Evolutionary conservation across 371 early-diverging fungal species (phyloP), one percentile per base, ranked within the genome.

Genomic region (Actinomucor elegans): DNA sequence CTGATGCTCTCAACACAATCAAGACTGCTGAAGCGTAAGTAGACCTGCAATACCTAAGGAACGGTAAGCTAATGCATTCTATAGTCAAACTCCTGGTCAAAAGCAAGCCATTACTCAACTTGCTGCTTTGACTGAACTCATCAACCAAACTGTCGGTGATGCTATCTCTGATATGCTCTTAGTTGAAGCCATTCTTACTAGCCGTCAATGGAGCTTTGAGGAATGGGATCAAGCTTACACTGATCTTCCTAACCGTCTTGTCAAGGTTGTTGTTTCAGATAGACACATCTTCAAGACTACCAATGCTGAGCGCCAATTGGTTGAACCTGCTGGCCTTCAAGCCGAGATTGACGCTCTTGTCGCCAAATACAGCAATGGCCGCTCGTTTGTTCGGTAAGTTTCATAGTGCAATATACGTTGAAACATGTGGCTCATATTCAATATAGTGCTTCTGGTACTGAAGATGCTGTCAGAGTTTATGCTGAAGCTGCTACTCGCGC

Each of bases 81-180:
- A 55, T 58, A 87, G 85, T 35, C 67, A 79, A 38, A 88, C 88
- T 26, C 89, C 91, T 35, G 92, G 88, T 27, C 90, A 94, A 68
- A 80, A 77, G 50, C 80, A 81, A 28, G 94, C 97, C 17, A 65
- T 93, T 44, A 77, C 77, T 26, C 85, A 85, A 37, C 85, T 98
- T 44, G 77, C 72, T 47, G 90, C 89, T 8, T 81, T 97, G 52
- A 87, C 90, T 18, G 94, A 97, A 36, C 71, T 98, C 48, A 95
- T 97, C 79, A 99, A 99, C 79, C 96, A 97, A 71, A 85, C 95
- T 14, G 98, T 99, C 18, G 99, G 99, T 38, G 99, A 99, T 80
- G 99, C 99, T 15, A 78, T 99, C 48, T 94, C 99, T 1, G 99
- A 99, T 67, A 87, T 99, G 84, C 81, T 98, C 27, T 60, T 98